phyloP scores from a whole-genome alignment of 176 grass and related monocot genomes.

The Poa annua region DNA sequence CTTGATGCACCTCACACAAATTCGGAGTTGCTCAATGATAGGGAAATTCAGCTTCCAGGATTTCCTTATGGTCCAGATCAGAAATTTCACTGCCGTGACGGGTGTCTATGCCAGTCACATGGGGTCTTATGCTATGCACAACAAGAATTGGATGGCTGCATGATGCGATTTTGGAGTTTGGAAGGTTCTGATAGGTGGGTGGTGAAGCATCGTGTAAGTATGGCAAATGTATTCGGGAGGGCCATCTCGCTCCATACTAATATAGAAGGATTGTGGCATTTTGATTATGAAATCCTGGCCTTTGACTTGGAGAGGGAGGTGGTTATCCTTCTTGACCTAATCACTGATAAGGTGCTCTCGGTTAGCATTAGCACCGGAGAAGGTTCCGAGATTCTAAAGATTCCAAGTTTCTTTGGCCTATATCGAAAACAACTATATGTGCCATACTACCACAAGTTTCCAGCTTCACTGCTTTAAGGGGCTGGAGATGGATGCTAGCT shows the following conservation, averaged over 20 bases:
- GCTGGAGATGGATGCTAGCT: not conserved
- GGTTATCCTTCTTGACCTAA: not conserved
- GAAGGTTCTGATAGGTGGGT: slow-evolving; percentile 29
- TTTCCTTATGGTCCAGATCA: not conserved
- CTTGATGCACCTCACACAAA: not conserved
- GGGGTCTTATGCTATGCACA: slow-evolving; percentile 29
- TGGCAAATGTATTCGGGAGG: slow-evolving; percentile 22
- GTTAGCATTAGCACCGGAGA: slow-evolving; percentile 24
- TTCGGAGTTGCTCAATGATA: not conserved
- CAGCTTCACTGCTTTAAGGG: not conserved
- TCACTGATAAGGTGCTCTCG: slow-evolving; percentile 20
- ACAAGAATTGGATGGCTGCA: not conserved
- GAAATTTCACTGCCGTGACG: not conserved
- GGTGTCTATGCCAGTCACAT: slow-evolving; percentile 18
- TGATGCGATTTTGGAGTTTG: slow-evolving; percentile 34
- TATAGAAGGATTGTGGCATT: not conserved
- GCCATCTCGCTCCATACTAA: not conserved
- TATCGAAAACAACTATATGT: not conserved
- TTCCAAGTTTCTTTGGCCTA: not conserved
- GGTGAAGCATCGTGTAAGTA: slow-evolving; percentile 21
- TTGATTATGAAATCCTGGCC: slow-evolving; percentile 24
- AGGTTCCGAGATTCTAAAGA: not conserved
- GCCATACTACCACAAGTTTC: not conserved
- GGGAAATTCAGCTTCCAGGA: slow-evolving; percentile 11
- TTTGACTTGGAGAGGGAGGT: slow-evolving; percentile 24